Evolutionary conservation across 441 rosid genomes (phyloP).

Genomic region (Bruguiera hainesii): DNA sequence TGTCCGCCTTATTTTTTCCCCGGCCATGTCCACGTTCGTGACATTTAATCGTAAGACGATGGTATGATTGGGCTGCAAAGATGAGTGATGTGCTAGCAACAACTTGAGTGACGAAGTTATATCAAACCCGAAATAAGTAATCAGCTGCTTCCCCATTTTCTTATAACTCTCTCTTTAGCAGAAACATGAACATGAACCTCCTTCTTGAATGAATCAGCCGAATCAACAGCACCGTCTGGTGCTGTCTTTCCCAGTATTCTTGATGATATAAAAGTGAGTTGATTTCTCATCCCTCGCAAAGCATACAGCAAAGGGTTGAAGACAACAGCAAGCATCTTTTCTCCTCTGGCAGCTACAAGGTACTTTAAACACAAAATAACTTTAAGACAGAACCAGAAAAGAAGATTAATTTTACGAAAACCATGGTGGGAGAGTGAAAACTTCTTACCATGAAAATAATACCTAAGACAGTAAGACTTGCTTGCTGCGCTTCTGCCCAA

Average conservation of each 20-base stretch:
- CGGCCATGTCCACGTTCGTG: no score
- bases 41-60: no score
- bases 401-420: not conserved
- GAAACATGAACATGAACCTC: slow-evolving; percentile 37
- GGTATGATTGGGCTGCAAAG: not conserved
- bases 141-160: slow-evolving; percentile 83
- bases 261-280: slow-evolving; percentile 45
- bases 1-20: no score
- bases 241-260: slow-evolving; percentile 37
- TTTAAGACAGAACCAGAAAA: slow-evolving; percentile 5
- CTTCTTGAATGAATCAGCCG: slow-evolving; percentile 29
- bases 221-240: slow-evolving; percentile 21
- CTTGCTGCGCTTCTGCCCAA: slow-evolving; percentile 73
- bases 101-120: slow-evolving; percentile 5
- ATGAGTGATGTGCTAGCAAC: not conserved
- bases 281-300: slow-evolving; percentile 62
- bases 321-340: slow-evolving; percentile 58
- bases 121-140: slow-evolving; percentile 15
- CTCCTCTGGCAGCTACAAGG: slow-evolving; percentile 70
- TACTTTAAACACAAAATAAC: slow-evolving; percentile 43
- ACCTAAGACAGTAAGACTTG: slow-evolving; percentile 55
- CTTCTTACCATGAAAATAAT: slow-evolving; percentile 61
- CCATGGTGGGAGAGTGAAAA: slow-evolving; percentile 3
- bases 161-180: slow-evolving; percentile 71
- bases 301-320: slow-evolving; percentile 67